phyloP scores from a whole-genome alignment of 176 grass and related monocot species.

The Avena sativa region DNA sequence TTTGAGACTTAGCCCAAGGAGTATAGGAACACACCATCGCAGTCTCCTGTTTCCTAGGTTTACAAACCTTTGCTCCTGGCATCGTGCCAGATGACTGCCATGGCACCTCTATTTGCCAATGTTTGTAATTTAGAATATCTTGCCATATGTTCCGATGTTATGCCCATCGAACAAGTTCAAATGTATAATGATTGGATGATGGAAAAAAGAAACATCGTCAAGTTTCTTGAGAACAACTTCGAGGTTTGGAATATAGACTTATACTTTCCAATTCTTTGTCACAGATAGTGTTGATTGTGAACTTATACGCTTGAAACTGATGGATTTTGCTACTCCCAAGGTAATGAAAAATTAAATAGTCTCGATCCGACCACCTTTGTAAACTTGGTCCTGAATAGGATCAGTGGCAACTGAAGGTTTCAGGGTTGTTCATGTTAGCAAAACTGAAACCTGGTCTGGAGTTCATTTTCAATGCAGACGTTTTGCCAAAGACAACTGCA shows the following conservation, averaged over 20 bases:
- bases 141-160: not conserved
- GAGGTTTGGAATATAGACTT: not conserved
- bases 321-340: not conserved
- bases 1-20: not conserved
- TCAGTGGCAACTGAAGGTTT: not conserved
- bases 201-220: too few relatives aligned
- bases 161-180: too few relatives aligned
- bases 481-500: not conserved
- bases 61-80: not conserved
- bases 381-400: not conserved
- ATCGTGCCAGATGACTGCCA: not conserved
- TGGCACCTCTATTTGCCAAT: not conserved
- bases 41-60: not conserved
- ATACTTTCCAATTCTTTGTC: not conserved
- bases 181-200: too few relatives aligned
- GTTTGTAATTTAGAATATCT: not conserved
- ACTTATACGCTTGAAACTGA: not conserved
- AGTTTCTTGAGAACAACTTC: not conserved
- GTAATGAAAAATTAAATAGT: conserved; percentile 1
- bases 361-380: not conserved
- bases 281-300: not conserved
- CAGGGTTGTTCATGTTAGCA: not conserved
- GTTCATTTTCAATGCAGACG: not conserved
- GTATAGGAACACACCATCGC: not conserved
- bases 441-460: not conserved